These are phyloP conservation scores for Pseudogymnoascus sp. DNA, from an alignment of 2,329 filamentous ascomycete species.

Conservation along the genomic window DNA sequence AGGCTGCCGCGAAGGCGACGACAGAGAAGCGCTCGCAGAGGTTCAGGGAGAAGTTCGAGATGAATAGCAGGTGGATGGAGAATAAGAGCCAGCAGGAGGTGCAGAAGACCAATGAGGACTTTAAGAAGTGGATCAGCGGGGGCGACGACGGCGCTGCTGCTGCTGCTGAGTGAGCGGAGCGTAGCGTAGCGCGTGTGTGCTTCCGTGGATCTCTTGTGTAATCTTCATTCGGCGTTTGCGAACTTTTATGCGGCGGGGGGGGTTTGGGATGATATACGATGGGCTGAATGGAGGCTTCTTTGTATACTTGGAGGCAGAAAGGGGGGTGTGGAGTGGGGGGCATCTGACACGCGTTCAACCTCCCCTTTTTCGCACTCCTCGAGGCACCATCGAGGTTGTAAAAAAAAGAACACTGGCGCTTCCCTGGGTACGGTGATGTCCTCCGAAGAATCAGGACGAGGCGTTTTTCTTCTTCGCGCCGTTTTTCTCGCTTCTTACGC, in stretches of 20 bases:
- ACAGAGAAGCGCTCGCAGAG: slow-evolving; percentile 36
- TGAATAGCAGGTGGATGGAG: slow-evolving; percentile 41
- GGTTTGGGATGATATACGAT: slow-evolving; percentile 4
- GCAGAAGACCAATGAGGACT: slow-evolving; percentile 37
- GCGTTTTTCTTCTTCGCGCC: not conserved
- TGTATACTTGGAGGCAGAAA: not conserved
- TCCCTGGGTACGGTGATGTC: not conserved
- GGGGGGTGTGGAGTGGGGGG: not conserved
- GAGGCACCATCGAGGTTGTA: not conserved
- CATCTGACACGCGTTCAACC: not conserved
- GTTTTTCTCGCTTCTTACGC: not conserved
- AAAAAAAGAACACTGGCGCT: not conserved
- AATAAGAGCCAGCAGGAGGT: slow-evolving; percentile 39
- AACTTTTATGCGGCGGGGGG: not conserved
- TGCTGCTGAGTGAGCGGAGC: not conserved
- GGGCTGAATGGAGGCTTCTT: not conserved
- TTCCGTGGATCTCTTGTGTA: not conserved
- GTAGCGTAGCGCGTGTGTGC: not conserved
- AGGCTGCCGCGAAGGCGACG: slow-evolving; percentile 25
- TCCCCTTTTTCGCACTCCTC: not conserved
- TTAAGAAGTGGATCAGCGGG: slow-evolving; percentile 38
- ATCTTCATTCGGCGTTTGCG: not conserved
- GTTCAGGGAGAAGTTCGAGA: slow-evolving; percentile 44
- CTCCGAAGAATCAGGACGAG: not conserved
- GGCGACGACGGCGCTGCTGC: not conserved